Conservation (phyloP, 2,329 filamentous ascomycete species). For the Paraconiothyrium sp. region DNA sequence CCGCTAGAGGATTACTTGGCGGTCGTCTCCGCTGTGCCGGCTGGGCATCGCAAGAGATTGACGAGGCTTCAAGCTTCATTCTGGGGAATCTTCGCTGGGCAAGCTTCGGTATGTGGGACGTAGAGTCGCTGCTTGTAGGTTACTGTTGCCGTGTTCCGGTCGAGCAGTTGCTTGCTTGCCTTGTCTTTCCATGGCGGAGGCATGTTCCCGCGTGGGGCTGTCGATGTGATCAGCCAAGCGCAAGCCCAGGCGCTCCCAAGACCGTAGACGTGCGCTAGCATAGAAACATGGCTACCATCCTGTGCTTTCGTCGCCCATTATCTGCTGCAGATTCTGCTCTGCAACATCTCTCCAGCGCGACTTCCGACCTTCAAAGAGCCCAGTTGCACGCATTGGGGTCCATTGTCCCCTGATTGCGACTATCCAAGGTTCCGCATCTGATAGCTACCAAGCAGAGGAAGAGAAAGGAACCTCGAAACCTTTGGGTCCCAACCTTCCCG, state of each 20-base stretch:
- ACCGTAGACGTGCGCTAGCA: slow-evolving; percentile 19
- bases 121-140: not conserved
- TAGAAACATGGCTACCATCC: slow-evolving; percentile 21
- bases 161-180: slow-evolving; percentile 1
- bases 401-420: slow-evolving; percentile 23
- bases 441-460: slow-evolving; percentile 9
- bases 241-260: slow-evolving; percentile 15
- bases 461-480: slow-evolving; percentile 3
- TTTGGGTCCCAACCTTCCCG: slow-evolving; percentile 22
- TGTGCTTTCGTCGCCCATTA: slow-evolving; percentile 9
- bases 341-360: slow-evolving; percentile 12
- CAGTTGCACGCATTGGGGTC: slow-evolving; percentile 23
- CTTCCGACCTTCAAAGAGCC: slow-evolving; percentile 15
- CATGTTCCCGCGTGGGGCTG: not conserved
- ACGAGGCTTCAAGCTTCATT: slow-evolving; percentile 5
- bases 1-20: not conserved
- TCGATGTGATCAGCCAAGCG: slow-evolving; percentile 24
- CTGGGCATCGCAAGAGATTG: slow-evolving; percentile 9
- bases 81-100: not conserved
- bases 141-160: not conserved
- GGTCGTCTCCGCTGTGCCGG: slow-evolving; percentile 1
- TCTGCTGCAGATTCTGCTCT: slow-evolving; percentile 14
- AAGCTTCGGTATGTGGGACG: not conserved
- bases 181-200: slow-evolving; percentile 10
- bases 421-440: not conserved